Percentiles rank a stretch among this genome's conserved stretches.
These are phyloP conservation scores for Sherardia arvensis DNA, from an alignment of 257 asterid genomes.

Conservation along the genomic window DNA sequence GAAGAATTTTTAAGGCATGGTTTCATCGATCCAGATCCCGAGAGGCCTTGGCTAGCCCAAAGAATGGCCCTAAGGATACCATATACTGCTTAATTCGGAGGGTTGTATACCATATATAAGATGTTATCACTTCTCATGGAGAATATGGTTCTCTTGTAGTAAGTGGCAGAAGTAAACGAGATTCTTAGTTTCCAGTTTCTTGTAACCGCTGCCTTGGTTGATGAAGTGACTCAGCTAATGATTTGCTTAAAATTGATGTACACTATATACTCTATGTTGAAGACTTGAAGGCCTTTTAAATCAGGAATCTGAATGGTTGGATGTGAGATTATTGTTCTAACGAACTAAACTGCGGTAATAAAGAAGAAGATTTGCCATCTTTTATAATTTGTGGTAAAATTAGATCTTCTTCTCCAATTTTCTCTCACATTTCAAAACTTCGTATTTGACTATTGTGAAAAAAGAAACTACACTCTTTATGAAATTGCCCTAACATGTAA, in stretches of 20 bases:
- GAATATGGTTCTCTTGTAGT: no score
- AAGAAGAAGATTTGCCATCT: no score
- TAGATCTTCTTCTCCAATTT: no score
- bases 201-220: background rate
- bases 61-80: conserved; percentile 74
- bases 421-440: no score
- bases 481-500: no score
- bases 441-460: no score
- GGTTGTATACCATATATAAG: background rate
- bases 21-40: conserved; percentile 70
- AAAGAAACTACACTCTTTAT: no score
- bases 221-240: background rate
- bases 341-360: no score
- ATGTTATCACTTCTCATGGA: background rate
- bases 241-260: background rate
- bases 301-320: no score
- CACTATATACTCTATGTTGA: background rate
- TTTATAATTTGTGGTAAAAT: no score
- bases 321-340: no score
- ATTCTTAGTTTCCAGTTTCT: background rate
- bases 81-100: conserved; percentile 39
- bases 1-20: conserved; percentile 54
- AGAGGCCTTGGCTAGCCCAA: conserved; percentile 67
- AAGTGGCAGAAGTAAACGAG: no score
- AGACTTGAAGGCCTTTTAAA: background rate